Evolutionary conservation across 768 basidiomycete species (phyloP), one percentile per base, ranked within the genome.

Genomic region (Thelephora aurantiotincta): DNA sequence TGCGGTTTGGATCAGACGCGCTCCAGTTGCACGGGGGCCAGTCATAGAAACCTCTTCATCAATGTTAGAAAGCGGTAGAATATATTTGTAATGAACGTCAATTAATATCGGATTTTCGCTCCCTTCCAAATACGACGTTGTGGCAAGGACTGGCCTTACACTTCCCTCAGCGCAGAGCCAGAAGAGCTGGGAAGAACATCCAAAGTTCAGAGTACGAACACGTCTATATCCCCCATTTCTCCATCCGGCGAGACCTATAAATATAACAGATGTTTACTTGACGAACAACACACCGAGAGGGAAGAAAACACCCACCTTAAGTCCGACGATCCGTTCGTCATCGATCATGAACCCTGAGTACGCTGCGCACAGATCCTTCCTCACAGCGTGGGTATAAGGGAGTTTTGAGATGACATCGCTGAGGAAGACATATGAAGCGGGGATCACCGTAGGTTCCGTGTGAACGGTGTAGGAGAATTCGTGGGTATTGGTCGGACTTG

Each of bases 341-440:
- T 69, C 70, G 23, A 71, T 61, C 66, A 69, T 68, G 50, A 68
- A 53, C 7, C 69, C 69, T 6, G 62, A 61, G 48, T 67, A 70
- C 38, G 14, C 22, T 14, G 16, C 38, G 9, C 38, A 16, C 14
- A 41, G 16, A 41, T 41, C 18, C 38, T 16, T 41, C 7, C 38
- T 16, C 16, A 41, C 12, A 22, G 38, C 38, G 18, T 14, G 16
- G 12, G 38, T 18, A 41, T 41, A 41, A 7, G 38, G 38, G 18
- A 41, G 22, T 22, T 22, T 16, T 7, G 18, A 18, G 22, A 41
- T 22, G 22, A 41, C 38, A 11, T 16, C 18, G 18, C 14, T 41
- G 18, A 41, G 9, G 38, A 41, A 41, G 38, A 41, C 22, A 16
- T 14, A 6, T 41, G 38, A 22, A 18, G 16, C 22, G 11, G 16